Evolutionary conservation across 495 filamentous ascomycete genomes (phyloP), one percentile per base, ranked within the genome.

Genomic region (Penicillium lagena): DNA sequence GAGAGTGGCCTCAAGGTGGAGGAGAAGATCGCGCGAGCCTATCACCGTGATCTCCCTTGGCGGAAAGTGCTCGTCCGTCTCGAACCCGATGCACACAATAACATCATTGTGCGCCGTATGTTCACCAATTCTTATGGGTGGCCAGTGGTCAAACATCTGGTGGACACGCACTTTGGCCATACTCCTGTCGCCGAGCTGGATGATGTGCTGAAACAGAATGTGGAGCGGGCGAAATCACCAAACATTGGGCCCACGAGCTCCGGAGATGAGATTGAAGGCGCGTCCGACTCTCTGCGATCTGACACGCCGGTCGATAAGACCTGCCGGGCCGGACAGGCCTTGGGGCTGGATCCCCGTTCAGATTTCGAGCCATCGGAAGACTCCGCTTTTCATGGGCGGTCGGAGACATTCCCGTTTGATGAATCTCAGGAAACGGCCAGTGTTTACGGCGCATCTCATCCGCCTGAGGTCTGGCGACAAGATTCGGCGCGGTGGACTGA

Each of bases 101-200:
- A 98, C 60, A 91, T 98, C 45, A 85, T 96, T 46, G 93, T 98
- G 13, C 84, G 93, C 22, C 82, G 93, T 29, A 91, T 87, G 80
- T 97, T 98, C 52, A 85, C 90, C 45, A 98, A 98, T 60, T 93
- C 93, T 0, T 95, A 95, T 56, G 93, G 93, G 4, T 98, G 93
- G 93, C 90, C 91, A 0, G 93, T 98, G 6, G 73, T 96, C 37
- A 86, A 95, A 58, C 93, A 98, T 60, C 67, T 97, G 2, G 87
- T 90, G 36, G 90, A 96, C 56, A 89, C 88, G 0, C 93, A 98
- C 56, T 98, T 98, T 55, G 82, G 79, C 35, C 79, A 87, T 51
- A 77, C 74, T 0, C 77, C 78, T 32, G 63, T 70, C 3, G 79
- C 83, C 2, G 69, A 64, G 15, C 78, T 71, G 2, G 67, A 77